Conservation (phyloP, 257 asterid species). For the Avicennia marina region DNA sequence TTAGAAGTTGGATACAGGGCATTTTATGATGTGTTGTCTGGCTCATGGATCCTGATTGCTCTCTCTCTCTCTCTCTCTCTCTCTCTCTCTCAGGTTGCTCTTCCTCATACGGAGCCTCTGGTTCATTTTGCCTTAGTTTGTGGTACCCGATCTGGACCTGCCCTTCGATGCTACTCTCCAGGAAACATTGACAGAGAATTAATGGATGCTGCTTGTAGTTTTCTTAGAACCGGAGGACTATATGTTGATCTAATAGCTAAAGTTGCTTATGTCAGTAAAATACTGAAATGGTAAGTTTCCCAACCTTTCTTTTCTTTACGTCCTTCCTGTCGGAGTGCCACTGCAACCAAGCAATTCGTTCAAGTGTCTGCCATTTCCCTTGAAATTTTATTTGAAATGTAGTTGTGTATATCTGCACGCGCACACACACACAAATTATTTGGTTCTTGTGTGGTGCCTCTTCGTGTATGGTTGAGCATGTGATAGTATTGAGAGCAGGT, state of each 20-base stretch:
- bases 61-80: constrained; percentile 8
- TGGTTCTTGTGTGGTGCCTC: too few relatives aligned
- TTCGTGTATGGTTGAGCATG: too few relatives aligned
- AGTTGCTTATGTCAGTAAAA: constrained; percentile 49
- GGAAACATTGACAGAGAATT: constrained; percentile 75
- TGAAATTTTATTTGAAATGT: too few relatives aligned
- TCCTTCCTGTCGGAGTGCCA: too few relatives aligned
- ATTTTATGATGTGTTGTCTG: too few relatives aligned
- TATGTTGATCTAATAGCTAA: constrained; percentile 51
- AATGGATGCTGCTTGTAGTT: constrained; percentile 56
- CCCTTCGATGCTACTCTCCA: constrained; percentile 81
- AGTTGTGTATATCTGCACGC: too few relatives aligned
- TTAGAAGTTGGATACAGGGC: too few relatives aligned
- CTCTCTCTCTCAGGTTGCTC: constrained; percentile 60
- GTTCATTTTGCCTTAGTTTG: constrained; percentile 66
- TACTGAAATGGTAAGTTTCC: constrained; percentile 58
- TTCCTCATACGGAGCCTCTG: constrained; percentile 83
- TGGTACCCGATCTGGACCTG: constrained; percentile 83
- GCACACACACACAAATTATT: too few relatives aligned
- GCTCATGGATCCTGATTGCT: neutral
- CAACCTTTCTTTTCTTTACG: neutral
- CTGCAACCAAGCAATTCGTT: too few relatives aligned
- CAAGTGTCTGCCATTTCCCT: too few relatives aligned
- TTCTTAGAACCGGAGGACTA: constrained; percentile 60
- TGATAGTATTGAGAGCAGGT: too few relatives aligned